phyloP scores from a whole-genome alignment of 352 stramenopile genomes.

The Phytophthora fragariaefolia region DNA sequence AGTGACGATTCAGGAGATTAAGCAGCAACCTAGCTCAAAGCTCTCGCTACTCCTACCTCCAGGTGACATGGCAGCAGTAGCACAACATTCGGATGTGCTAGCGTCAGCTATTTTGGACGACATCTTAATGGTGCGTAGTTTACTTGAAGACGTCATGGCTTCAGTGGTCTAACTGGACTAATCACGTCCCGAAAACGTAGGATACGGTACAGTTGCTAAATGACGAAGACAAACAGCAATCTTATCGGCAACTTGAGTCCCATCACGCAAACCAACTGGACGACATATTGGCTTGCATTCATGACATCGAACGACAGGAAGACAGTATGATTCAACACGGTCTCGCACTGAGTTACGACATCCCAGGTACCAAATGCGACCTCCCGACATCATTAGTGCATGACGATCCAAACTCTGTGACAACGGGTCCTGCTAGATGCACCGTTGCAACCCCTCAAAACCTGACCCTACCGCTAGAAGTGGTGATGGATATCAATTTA shows the following conservation, averaged over 20 bases:
- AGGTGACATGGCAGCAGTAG: constrained; percentile 47
- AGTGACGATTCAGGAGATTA: constrained; percentile 48
- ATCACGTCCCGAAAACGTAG: constrained; percentile 25
- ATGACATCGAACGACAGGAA: constrained; percentile 56
- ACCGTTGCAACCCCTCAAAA: background rate
- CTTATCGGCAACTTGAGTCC: constrained; percentile 28
- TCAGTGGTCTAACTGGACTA: constrained; percentile 5
- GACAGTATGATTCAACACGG: constrained; percentile 46
- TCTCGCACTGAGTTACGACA: constrained; percentile 35
- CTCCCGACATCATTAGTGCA: constrained; percentile 11
- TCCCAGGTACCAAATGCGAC: constrained; percentile 15
- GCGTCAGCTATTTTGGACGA: constrained; percentile 69
- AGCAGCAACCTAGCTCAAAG: constrained; percentile 42
- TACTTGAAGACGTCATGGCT: too few species aligned
- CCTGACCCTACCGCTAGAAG: constrained; percentile 48
- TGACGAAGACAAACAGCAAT: constrained; percentile 50
- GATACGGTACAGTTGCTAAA: constrained; percentile 70
- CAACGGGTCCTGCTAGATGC: background rate
- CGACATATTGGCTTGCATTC: constrained; percentile 54
- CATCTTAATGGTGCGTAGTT: constrained; percentile 49
- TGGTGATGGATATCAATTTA: constrained; percentile 57
- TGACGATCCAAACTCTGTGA: background rate
- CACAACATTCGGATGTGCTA: constrained; percentile 58
- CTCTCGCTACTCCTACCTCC: constrained; percentile 52
- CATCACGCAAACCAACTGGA: constrained; percentile 50